Conservation (phyloP, 2,329 filamentous ascomycete genomes). For the Xylariales sp. region DNA sequence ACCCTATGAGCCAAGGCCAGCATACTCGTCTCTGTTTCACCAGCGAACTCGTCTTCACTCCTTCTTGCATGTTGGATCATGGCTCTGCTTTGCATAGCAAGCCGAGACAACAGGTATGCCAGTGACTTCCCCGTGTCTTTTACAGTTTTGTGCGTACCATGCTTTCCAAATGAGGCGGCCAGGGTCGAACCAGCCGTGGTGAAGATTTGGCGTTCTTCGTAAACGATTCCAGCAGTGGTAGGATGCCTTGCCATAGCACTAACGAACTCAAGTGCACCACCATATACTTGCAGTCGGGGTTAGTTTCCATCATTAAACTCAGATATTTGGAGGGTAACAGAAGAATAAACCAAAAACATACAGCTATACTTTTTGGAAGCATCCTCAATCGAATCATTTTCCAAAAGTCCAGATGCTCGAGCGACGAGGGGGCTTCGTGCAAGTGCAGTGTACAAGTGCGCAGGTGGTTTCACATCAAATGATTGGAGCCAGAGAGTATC, state of each 20-base stretch:
- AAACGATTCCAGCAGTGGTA: conserved; percentile 24
- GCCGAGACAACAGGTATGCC: conserved; percentile 17
- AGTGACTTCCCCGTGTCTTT: conserved; percentile 22
- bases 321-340: neutral
- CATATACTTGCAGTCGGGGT: conserved; percentile 34
- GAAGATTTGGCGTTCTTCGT: conserved; percentile 26
- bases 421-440: conserved; percentile 17
- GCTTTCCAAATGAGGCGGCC: conserved; percentile 22
- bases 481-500: conserved; percentile 6
- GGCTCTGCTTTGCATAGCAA: conserved; percentile 25
- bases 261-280: conserved; percentile 33
- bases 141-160: conserved; percentile 4
- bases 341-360: neutral
- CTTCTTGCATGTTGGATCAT: conserved; percentile 20
- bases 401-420: conserved; percentile 11
- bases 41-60: conserved; percentile 16
- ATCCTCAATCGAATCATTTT: conserved; percentile 19
- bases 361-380: conserved; percentile 11
- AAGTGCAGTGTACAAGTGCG: conserved; percentile 7
- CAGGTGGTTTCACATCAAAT: conserved; percentile 4
- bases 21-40: conserved; percentile 19
- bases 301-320: no score
- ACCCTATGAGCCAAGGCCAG: conserved; percentile 28
- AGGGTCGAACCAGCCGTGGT: conserved; percentile 28
- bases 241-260: conserved; percentile 25